Base-by-base conservation (phyloP, 2,329 filamentous ascomycete species). In the Botryotinia globosa region DNA sequence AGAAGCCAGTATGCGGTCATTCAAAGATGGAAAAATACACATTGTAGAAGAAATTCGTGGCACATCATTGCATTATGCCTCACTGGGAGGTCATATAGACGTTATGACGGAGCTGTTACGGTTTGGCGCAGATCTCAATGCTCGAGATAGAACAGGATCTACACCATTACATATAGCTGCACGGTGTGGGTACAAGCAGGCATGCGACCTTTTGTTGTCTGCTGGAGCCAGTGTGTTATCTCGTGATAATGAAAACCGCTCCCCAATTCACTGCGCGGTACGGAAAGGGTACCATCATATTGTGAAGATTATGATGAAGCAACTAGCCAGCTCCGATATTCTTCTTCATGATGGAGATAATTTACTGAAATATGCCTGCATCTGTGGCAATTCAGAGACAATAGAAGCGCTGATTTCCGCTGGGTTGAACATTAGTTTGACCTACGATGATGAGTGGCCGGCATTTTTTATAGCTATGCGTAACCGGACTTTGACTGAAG, bases 281-380 rank as follows among this genome's bases (percentile, higher is more conserved):
- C 1, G 1, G 6, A 3, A 1, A 3, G 4, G 18, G 12, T 1
- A 48, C 3, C 5, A 16, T 0, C 29, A 5, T 2, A 25, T 65
- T 8, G 29, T 48, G 29, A 12, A 65, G 20, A 1, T 25, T 45
- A 48, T 48, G 29, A 48, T 48, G 10, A 45, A 48, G 16, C 3
- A 48, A 5, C 6, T 3, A 1, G 20, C 0, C 20, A 25, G 29
- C 48, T 34, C 9, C 20, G 54, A 62, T 20, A 14, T 51, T 34
- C 7, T 69, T 25, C 0, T 20, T 3, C 2, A n/a, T 0, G 18
- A 29, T 25, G n/a, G 39, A 25, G 7, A 14, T 45, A 1, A 44
- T 22, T 1, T 44, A 34, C 51, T n/a, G 18, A 2, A 4, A 1
- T 59, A 37, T 22, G 67, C 56, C 4, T 69, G n/a, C 20, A 7